Evolutionary conservation across 208 protist species (phyloP), one percentile per base, ranked within the genome.

Genomic region (Acanthamoeba divionensis): DNA sequence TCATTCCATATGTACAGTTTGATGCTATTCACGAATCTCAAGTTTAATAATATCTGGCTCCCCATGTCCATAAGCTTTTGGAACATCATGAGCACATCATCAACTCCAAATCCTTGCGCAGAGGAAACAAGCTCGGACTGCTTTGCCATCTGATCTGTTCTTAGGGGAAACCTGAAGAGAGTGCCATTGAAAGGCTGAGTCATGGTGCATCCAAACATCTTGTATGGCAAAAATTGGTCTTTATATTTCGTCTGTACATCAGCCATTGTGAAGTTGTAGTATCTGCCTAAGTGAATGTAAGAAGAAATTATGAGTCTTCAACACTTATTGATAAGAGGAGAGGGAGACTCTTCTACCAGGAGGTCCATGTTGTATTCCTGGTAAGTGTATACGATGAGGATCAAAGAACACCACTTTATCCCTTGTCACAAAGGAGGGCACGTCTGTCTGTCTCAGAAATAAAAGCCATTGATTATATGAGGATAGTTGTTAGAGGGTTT

Each of bases 401-500:
- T 86, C 77, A 29, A 86, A 86, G 77, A 66, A 86, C 21, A 86
- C 77, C 2, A 33, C 54, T 41, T 86, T 66, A 24, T 60, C 52
- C 9, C 77, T 33, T 3, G 52, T 86, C n/a, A 86, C 9, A 24
- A 86, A 86, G 0, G 77, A 86, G 8, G 77, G 77, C 2, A 86
- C 13, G 29, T 86, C 77, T 13, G 77, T 86, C 71, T 82, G 47
- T 33, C 0, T 6, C 33, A 6, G 0, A 45, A 7, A 82, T 2
- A 1, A 13, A n/a, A 24, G 18, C 18, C 5, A 8, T 12, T 8
- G 47, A n/a, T 21, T 41, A 13, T 21, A 26, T 54, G 21, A 79
- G 38, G 18, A 33, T 48, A 21, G 1, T 18, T 54, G 8, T 38
- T 4, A 52, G 21, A 26, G 18, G 9, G 12, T 5, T 6, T 47